Evolutionary conservation across 768 basidiomycete genomes (phyloP).

Genomic region (Termitomyces bulborhizus): DNA sequence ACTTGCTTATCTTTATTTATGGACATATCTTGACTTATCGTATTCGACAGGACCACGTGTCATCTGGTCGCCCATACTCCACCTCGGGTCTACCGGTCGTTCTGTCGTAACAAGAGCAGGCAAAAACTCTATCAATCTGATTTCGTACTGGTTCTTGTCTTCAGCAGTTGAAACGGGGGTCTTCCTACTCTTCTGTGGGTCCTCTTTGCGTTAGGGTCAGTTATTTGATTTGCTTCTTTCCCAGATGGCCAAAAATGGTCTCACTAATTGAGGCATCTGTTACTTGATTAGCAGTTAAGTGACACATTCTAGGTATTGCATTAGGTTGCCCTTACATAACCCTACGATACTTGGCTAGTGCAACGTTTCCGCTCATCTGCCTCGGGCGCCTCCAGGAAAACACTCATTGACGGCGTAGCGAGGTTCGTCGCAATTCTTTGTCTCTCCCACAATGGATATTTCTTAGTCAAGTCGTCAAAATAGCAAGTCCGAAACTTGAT

Average conservation of each 20-base stretch:
- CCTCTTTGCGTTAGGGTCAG: background rate
- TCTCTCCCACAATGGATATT: conserved; percentile 7
- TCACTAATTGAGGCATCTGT: conserved; percentile 11
- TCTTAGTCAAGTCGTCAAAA: conserved; percentile 20
- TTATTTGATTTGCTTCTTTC: conserved; percentile 5
- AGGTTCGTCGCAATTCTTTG: conserved; percentile 14
- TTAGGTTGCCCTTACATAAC: conserved; percentile 17
- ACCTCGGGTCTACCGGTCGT: conserved; percentile 10
- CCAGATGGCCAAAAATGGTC: conserved; percentile 3
- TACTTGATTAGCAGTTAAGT: conserved; percentile 14
- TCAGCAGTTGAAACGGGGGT: background rate
- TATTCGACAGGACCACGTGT: conserved; percentile 12
- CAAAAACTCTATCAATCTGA: conserved; percentile 18
- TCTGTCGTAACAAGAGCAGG: conserved; percentile 14
- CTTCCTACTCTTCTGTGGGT: conserved; percentile 3
- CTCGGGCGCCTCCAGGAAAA: background rate
- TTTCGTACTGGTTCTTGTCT: conserved; percentile 12
- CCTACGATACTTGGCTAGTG: conserved; percentile 5
- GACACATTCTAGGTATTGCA: conserved; percentile 9
- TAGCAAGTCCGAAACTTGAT: conserved; percentile 35
- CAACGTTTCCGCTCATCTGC: conserved; percentile 12
- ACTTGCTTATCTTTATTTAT: conserved; percentile 5
- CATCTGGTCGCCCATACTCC: background rate
- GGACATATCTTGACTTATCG: conserved; percentile 6
- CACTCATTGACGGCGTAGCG: background rate